Base-by-base conservation (phyloP, 2,329 filamentous ascomycete species). In the Trichophaea hybrida region DNA sequence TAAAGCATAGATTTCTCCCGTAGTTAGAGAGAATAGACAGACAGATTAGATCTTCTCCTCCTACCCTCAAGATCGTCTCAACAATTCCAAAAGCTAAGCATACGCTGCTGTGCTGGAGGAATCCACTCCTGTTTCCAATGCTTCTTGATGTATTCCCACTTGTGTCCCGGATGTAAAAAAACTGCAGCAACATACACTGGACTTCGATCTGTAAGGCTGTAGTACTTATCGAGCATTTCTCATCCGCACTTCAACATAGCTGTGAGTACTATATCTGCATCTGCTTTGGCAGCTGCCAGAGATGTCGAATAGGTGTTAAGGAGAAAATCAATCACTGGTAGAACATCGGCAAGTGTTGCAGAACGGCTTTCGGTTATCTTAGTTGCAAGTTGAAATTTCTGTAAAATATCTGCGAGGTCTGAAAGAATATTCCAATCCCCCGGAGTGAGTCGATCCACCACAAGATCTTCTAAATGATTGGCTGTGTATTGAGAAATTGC, bases 171-270 rank as follows among this genome's bases (percentile, higher is more conserved):
- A n/a, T 43, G 38, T n/a, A 43, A n/a, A 43, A 43, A 7, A 43
- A 43, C 38, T n/a, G 38, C 38, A n/a, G 38, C 38, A 43, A 43
- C 38, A n/a, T 43, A 43, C 7, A 43, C 38, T 43, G 38, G 38
- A 44, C 31, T 46, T 15, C n/a, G 24, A 24, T 56, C 54, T 1
- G 37, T 56, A n/a, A 46, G 17, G 2, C 31, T 48, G 33, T 17
- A 56, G 38, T 56, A 56, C 6, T 56, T 56, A 13, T 56, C n/a
- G 10, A 56, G 38, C 13, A 17, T 24, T 24, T 56, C n/a, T 38
- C 54, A 56, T 31, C 32, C 54, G 15, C 17, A 17, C 3, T 46
- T 32, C 10, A 56, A 31, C 17, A 40, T 43, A 13, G 33, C 38
- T 31, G 37, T 13, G n/a, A n/a, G n/a, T n/a, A n/a, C n/a, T n/a